Percentiles rank a stretch among this genome's conserved stretches.
Conservation (phyloP, 73 alveolate species). For the Paramecium sexaurelia region DNA sequence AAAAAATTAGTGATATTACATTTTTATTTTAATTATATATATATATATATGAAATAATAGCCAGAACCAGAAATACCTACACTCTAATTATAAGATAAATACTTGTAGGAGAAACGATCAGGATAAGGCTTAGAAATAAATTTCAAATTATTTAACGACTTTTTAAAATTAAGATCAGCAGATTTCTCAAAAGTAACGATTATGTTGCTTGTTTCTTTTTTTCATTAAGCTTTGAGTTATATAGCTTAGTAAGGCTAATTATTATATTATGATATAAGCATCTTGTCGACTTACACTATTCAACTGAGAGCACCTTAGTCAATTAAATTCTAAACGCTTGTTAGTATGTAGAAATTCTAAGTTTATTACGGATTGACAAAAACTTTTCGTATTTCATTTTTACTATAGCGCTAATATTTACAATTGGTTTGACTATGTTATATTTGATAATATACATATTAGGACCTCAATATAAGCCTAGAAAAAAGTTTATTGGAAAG, state of each 20-base stretch:
- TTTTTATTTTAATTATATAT: too few relatives aligned
- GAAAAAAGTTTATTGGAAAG: slow-evolving; percentile 50
- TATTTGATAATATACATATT: background rate
- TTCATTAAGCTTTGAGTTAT: background rate
- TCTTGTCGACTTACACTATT: background rate
- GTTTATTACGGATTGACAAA: background rate
- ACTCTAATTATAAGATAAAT: slow-evolving; percentile 13
- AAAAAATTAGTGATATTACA: too few relatives aligned
- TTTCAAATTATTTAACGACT: slow-evolving; percentile 42
- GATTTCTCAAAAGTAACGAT: background rate
- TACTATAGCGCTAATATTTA: background rate
- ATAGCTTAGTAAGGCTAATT: background rate
- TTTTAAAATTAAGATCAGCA: background rate
- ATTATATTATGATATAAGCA: slow-evolving; percentile 28
- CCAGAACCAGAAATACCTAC: slow-evolving; percentile 49
- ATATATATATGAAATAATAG: background rate
- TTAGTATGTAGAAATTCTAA: background rate
- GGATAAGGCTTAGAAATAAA: background rate
- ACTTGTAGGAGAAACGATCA: background rate
- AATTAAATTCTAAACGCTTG: slow-evolving; percentile 8
- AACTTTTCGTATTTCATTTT: background rate
- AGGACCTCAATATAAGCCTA: slow-evolving; percentile 28
- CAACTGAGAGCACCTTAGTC: background rate
- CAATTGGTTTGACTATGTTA: background rate
- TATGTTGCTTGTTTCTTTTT: background rate